A percentile compares a stretch with the other conserved stretches of the same genome.
These are phyloP conservation scores for Xylaria hypoxylon DNA, from an alignment of 2,329 filamentous ascomycete genomes.

Conservation along the genomic window DNA sequence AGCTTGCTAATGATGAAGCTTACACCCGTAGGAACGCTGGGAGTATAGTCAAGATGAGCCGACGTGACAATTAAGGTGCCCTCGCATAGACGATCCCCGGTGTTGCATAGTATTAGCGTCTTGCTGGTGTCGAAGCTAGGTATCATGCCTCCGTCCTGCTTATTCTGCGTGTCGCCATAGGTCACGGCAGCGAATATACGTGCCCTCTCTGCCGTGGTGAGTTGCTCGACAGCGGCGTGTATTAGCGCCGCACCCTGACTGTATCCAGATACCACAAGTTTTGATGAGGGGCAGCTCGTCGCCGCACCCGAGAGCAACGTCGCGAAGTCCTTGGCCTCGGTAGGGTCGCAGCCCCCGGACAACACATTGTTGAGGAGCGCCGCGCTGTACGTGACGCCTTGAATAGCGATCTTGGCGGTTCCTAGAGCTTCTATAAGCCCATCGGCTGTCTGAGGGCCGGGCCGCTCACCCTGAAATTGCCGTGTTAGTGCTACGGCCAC, in stretches of 20 bases:
- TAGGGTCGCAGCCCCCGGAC: constrained; percentile 45
- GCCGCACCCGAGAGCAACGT: constrained; percentile 48
- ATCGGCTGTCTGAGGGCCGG: constrained; percentile 38
- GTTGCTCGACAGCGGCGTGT: constrained; percentile 48
- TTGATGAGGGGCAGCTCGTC: constrained; percentile 50
- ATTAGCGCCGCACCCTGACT: constrained; percentile 52
- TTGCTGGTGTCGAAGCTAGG: constrained; percentile 47
- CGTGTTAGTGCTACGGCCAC: background rate
- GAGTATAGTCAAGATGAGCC: constrained; percentile 24
- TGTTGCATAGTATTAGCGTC: constrained; percentile 59
- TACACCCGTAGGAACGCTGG: constrained; percentile 7
- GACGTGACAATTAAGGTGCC: constrained; percentile 49
- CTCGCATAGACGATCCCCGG: constrained; percentile 62
- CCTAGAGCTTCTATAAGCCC: constrained; percentile 43
- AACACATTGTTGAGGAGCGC: constrained; percentile 47
- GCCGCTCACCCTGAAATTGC: constrained; percentile 11
- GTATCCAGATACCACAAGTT: constrained; percentile 52
- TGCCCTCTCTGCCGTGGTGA: constrained; percentile 5
- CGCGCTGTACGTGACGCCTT: constrained; percentile 47
- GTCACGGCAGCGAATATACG: constrained; percentile 40
- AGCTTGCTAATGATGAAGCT: constrained; percentile 34
- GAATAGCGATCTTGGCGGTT: constrained; percentile 30
- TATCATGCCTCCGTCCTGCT: constrained; percentile 49
- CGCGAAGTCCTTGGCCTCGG: constrained; percentile 47
- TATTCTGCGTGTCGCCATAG: constrained; percentile 51